Evolutionary conservation across 1,284 basidiomycete genomes (phyloP).

Genomic region (Xerocomus nothofagi): DNA sequence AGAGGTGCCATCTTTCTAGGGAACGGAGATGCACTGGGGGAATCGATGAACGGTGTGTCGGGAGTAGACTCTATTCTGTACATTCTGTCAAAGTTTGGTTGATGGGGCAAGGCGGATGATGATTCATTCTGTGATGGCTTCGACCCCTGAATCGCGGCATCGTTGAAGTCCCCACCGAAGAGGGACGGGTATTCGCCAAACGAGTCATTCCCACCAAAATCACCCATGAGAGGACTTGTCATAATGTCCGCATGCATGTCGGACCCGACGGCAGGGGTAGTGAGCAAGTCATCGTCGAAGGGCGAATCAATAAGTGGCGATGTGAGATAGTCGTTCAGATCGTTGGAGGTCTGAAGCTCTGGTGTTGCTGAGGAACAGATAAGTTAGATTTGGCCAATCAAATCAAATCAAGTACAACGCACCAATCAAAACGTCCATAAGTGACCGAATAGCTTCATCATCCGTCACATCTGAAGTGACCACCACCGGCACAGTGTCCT

Average conservation of each 20-base stretch:
- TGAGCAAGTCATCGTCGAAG: conserved; percentile 52
- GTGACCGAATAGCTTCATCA: conserved; percentile 38
- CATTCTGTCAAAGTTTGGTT: conserved; percentile 39
- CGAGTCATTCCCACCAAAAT: conserved; percentile 33
- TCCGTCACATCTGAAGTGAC: conserved; percentile 26
- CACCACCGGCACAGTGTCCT: conserved; percentile 16
- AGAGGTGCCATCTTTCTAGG: conserved; percentile 17
- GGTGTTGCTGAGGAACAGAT: conserved; percentile 31
- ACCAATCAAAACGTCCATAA: conserved; percentile 48
- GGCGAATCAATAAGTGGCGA: conserved; percentile 56
- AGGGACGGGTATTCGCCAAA: conserved; percentile 34
- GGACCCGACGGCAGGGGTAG: conserved; percentile 49
- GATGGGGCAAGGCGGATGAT: conserved; percentile 13
- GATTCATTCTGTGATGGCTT: conserved; percentile 21
- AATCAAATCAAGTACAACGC: neutral
- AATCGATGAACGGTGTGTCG: conserved; percentile 43
- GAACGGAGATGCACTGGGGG: conserved; percentile 39
- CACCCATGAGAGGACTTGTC: conserved; percentile 36
- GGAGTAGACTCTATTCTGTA: conserved; percentile 47
- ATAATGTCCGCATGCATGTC: conserved; percentile 44
- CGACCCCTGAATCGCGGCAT: conserved; percentile 3
- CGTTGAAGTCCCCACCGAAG: conserved; percentile 21
- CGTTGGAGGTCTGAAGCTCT: conserved; percentile 37
- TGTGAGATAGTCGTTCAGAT: conserved; percentile 43
- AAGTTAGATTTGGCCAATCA: neutral